Evolutionary conservation across 179 eudicot species (phyloP).

Genomic region (Spergularia azorica): DNA sequence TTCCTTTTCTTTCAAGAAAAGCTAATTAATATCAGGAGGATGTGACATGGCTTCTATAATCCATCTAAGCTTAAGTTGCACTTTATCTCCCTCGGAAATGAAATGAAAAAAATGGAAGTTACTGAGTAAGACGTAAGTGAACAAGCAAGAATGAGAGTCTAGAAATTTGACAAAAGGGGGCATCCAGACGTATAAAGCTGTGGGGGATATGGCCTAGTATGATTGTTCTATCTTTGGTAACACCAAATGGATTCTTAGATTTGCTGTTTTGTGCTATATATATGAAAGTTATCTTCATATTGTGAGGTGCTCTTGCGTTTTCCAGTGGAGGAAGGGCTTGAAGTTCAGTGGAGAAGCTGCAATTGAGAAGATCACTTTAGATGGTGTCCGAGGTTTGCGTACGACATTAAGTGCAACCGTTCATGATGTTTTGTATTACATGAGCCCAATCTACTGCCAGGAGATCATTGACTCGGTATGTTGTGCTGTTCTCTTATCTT

Average conservation of each 20-base stretch:
- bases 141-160: background rate
- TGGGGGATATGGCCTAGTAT: background rate
- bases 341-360: slow-evolving; percentile 93
- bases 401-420: slow-evolving; percentile 90
- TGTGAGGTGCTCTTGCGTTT: slow-evolving; percentile 18
- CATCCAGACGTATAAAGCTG: background rate
- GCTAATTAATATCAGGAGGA: background rate
- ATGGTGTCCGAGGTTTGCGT: slow-evolving; percentile 90
- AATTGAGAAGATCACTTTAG: slow-evolving; percentile 78
- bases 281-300: background rate
- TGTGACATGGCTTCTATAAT: slow-evolving; percentile 1
- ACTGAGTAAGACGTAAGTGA: background rate
- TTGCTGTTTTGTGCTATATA: background rate
- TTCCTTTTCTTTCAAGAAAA: background rate
- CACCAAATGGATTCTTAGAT: background rate
- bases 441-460: slow-evolving; percentile 99
- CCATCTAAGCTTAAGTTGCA: background rate
- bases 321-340: slow-evolving; percentile 93
- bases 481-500: slow-evolving; percentile 15
- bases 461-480: slow-evolving; percentile 89
- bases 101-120: background rate
- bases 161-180: background rate
- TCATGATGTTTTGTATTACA: slow-evolving; percentile 95
- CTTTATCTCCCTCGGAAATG: background rate
- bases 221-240: too few species aligned